Conservation (phyloP, 1,284 basidiomycete species). For the Amylostereum areolatum region DNA sequence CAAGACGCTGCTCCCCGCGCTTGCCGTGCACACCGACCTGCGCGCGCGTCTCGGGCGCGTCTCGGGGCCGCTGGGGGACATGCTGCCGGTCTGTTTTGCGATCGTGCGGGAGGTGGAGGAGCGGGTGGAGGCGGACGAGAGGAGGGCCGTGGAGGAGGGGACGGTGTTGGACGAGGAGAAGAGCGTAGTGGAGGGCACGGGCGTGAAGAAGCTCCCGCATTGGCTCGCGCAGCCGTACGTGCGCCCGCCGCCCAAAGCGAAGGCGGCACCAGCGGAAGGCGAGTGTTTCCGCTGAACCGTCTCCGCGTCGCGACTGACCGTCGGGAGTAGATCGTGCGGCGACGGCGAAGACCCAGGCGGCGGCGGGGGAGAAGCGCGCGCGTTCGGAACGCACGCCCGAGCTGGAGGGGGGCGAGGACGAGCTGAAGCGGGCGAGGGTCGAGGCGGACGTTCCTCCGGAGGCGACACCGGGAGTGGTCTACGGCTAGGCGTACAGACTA, state of each 20-base stretch:
- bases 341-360: background rate
- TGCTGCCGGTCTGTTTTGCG: conserved; percentile 19
- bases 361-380: background rate
- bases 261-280: too few species aligned
- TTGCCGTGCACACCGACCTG: conserved; percentile 67
- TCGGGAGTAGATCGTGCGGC: background rate
- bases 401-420: conserved; percentile 2
- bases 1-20: conserved; percentile 81
- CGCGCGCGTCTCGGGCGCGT: conserved; percentile 64
- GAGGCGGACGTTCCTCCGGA: background rate
- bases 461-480: too few species aligned
- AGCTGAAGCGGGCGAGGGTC: conserved; percentile 3
- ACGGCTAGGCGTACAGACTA: too few species aligned
- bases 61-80: conserved; percentile 15
- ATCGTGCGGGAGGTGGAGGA: conserved; percentile 64
- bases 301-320: background rate
- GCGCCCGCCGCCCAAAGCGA: conserved; percentile 32
- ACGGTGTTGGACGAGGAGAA: background rate
- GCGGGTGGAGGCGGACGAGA: conserved; percentile 55
- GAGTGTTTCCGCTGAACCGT: too few species aligned
- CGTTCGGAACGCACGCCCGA: conserved; percentile 1
- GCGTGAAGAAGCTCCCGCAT: conserved; percentile 63
- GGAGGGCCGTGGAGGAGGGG: conserved; percentile 27
- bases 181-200: conserved; percentile 29
- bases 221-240: conserved; percentile 89